These are phyloP conservation scores for Colletotrichum melonis DNA, from an alignment of 2,329 filamentous ascomycete genomes.

Conservation along the genomic window DNA sequence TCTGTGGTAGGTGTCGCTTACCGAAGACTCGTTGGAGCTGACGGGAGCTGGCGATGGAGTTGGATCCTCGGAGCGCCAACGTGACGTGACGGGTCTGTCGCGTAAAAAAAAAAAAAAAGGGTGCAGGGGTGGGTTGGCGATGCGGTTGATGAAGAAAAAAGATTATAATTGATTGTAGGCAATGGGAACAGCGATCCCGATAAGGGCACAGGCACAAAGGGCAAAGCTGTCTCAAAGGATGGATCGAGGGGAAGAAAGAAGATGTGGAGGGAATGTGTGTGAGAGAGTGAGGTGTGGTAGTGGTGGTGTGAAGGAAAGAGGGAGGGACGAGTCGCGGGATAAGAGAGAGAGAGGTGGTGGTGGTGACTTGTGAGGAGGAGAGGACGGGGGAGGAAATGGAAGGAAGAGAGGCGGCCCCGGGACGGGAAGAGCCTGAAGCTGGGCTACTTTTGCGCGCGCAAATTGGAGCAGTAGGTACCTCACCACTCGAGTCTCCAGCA, in stretches of 20 bases:
- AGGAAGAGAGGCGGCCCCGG: not conserved
- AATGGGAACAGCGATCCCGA: conserved; percentile 23
- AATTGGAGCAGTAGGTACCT: conserved; percentile 17
- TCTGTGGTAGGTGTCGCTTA: conserved; percentile 24
- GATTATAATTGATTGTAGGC: conserved; percentile 25
- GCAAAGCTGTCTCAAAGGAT: conserved; percentile 23
- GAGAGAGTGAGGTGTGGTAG: not conserved
- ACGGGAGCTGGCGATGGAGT: not conserved
- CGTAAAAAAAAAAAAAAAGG: conserved; percentile 19
- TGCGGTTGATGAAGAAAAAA: conserved; percentile 12
- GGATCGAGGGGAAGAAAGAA: not conserved
- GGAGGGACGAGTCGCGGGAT: conserved; percentile 9
- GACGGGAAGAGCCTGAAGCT: not conserved
- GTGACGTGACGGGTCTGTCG: conserved; percentile 28
- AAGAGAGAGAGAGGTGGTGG: not conserved
- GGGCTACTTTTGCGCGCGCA: conserved; percentile 22
- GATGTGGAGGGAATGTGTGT: conserved; percentile 6
- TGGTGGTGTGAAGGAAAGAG: not conserved
- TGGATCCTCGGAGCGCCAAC: not conserved
- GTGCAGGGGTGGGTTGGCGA: conserved; percentile 1
- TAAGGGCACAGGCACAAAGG: conserved; percentile 14
- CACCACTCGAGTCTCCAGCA: not conserved
- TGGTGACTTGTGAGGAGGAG: conserved; percentile 9
- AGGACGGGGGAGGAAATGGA: not conserved
- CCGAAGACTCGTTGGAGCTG: conserved; percentile 15